A percentile compares a stretch with the other conserved stretches of the same genome.
These are phyloP conservation scores for Sordaria brevicollis DNA, from an alignment of 495 filamentous ascomycete species.

Conservation along the genomic window DNA sequence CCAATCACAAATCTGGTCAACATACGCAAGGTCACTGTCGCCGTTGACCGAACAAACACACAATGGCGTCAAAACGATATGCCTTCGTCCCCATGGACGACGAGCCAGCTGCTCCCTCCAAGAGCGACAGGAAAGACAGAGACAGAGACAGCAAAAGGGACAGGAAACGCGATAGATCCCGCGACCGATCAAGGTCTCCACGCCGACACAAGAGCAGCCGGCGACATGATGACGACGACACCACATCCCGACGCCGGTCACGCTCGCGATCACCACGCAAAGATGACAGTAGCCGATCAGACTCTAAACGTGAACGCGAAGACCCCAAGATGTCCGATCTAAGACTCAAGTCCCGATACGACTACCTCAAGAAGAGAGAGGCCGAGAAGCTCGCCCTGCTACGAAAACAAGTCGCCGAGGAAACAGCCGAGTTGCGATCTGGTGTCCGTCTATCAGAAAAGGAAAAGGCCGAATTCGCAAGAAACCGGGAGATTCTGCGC, in stretches of 20 bases:
- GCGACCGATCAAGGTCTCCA: slow-evolving; percentile 24
- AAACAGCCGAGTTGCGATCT: slow-evolving; percentile 68
- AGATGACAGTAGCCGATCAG: background rate
- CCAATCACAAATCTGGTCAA: background rate
- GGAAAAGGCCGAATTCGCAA: slow-evolving; percentile 85
- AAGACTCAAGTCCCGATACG: slow-evolving; percentile 73
- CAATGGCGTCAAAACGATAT: slow-evolving; percentile 58
- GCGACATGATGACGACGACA: slow-evolving; percentile 16
- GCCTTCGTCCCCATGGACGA: slow-evolving; percentile 77
- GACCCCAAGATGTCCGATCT: slow-evolving; percentile 59
- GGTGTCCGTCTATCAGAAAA: slow-evolving; percentile 62
- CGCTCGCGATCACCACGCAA: slow-evolving; percentile 10
- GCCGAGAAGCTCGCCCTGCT: slow-evolving; percentile 73
- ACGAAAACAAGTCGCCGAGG: slow-evolving; percentile 85
- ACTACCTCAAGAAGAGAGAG: slow-evolving; percentile 90
- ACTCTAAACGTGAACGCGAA: slow-evolving; percentile 6
- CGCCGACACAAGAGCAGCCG: slow-evolving; percentile 21
- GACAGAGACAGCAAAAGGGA: slow-evolving; percentile 40
- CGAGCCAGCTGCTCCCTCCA: slow-evolving; percentile 45
- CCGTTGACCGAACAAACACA: background rate
- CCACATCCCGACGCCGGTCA: slow-evolving; percentile 16
- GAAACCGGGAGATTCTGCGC: slow-evolving; percentile 76
- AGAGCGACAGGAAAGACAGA: slow-evolving; percentile 41
- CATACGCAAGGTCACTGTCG: background rate
- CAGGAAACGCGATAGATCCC: slow-evolving; percentile 37